Evolutionary conservation across 169 alveolate species (phyloP).

Genomic region (Cystoisospora suis): DNA sequence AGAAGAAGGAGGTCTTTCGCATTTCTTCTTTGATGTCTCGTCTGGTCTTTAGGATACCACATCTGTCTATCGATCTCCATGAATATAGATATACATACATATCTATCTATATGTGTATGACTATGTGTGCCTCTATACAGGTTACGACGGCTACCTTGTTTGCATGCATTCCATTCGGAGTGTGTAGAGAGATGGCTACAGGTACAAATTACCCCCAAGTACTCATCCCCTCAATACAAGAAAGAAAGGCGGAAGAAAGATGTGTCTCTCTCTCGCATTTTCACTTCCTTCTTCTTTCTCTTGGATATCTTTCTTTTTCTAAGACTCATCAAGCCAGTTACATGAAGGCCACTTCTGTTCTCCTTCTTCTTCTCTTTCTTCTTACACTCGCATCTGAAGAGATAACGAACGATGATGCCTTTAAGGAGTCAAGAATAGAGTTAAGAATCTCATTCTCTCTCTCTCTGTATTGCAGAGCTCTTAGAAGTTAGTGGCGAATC

Average conservation of each 20-base stretch:
- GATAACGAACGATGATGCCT: too few species aligned
- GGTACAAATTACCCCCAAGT: neutral
- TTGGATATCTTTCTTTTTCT: neutral
- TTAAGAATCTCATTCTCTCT: too few species aligned
- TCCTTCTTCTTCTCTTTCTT: neutral
- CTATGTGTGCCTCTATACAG: neutral
- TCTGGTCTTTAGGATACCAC: neutral
- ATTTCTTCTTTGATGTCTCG: neutral
- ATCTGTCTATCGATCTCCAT: neutral
- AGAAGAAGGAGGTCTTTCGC: neutral
- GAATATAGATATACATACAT: neutral
- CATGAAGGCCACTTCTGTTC: neutral
- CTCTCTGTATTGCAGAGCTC: too few species aligned
- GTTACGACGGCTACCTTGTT: constrained; percentile 12
- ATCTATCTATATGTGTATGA: neutral
- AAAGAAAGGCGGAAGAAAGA: neutral
- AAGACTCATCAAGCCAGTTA: neutral
- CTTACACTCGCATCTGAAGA: too few species aligned
- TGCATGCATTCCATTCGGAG: constrained; percentile 22
- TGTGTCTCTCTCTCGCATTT: too few species aligned
- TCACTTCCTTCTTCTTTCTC: neutral
- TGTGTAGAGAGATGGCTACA: constrained; percentile 7
- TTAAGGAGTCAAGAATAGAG: too few species aligned
- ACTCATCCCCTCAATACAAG: neutral
- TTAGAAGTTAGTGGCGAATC: too few species aligned